phyloP scores from a whole-genome alignment of 2,329 filamentous ascomycete species.

The Apiospora hydei region DNA sequence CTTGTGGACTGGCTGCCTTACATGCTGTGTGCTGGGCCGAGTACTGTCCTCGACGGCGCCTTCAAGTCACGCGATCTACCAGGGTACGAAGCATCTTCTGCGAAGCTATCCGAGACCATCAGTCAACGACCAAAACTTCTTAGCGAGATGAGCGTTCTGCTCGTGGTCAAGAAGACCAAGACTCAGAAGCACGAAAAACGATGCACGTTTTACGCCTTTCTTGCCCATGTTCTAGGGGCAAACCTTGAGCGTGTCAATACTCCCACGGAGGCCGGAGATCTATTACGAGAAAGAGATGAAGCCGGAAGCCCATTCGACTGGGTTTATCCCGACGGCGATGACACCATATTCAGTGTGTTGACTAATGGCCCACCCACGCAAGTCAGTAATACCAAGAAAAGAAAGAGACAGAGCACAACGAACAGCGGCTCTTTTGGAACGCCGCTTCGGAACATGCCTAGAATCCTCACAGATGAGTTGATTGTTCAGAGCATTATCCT shows the following conservation, averaged over 20 bases:
- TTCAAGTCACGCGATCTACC: slow-evolving; percentile 75
- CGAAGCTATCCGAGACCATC: slow-evolving; percentile 65
- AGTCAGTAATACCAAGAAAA: slow-evolving; percentile 44
- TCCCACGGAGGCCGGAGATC: slow-evolving; percentile 67
- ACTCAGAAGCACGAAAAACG: slow-evolving; percentile 58
- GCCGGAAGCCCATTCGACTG: slow-evolving; percentile 67
- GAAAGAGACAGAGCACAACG: slow-evolving; percentile 52
- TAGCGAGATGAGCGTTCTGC: slow-evolving; percentile 67
- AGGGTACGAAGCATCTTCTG: slow-evolving; percentile 64
- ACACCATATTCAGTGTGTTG: slow-evolving; percentile 51
- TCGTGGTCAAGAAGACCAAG: slow-evolving; percentile 72
- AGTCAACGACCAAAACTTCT: slow-evolving; percentile 68
- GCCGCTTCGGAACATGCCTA: slow-evolving; percentile 57
- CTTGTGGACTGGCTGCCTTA: slow-evolving; percentile 82
- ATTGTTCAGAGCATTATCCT: slow-evolving; percentile 93
- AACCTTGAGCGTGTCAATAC: slow-evolving; percentile 71
- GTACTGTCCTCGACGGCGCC: slow-evolving; percentile 76
- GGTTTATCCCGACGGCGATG: slow-evolving; percentile 76
- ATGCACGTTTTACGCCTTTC: slow-evolving; percentile 78
- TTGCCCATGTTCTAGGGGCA: slow-evolving; percentile 81
- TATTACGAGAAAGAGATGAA: slow-evolving; percentile 60
- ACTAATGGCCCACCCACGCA: slow-evolving; percentile 47
- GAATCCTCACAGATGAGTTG: slow-evolving; percentile 82
- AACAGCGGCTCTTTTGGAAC: slow-evolving; percentile 44
- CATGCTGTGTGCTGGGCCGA: slow-evolving; percentile 84